These are phyloP conservation scores for Annulohypoxylon bovei DNA, from an alignment of 495 filamentous ascomycete species.

Conservation along the genomic window DNA sequence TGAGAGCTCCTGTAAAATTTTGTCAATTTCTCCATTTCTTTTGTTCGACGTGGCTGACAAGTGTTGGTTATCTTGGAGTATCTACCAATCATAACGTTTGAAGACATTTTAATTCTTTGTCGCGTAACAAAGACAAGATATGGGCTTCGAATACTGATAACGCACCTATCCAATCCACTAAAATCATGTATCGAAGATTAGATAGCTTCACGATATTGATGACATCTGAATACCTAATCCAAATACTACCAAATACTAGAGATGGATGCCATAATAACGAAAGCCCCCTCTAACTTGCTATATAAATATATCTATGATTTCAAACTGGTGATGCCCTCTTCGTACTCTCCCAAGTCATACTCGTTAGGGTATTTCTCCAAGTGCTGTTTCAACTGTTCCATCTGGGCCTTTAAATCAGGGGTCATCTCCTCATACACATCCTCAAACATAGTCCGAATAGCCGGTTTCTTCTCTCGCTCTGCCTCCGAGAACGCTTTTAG, in stretches of 20 bases:
- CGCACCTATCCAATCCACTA: not conserved
- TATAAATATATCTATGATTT: slow-evolving; percentile 25
- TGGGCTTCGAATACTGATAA: not conserved
- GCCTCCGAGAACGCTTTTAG: slow-evolving; percentile 86
- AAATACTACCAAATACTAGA: no score
- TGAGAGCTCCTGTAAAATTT: slow-evolving; percentile 13
- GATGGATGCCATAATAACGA: not conserved
- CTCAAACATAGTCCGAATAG: slow-evolving; percentile 79
- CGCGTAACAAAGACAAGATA: slow-evolving; percentile 3
- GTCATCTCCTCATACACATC: slow-evolving; percentile 91
- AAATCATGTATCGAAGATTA: not conserved
- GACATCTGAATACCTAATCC: not conserved
- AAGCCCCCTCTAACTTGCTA: not conserved
- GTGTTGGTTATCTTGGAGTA: slow-evolving; percentile 24
- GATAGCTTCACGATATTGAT: not conserved
- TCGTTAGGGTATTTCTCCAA: slow-evolving; percentile 90
- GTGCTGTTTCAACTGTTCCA: slow-evolving; percentile 77
- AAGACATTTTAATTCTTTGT: slow-evolving; percentile 1
- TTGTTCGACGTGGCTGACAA: slow-evolving; percentile 34
- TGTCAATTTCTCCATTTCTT: slow-evolving; percentile 26
- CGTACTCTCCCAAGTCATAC: slow-evolving; percentile 84
- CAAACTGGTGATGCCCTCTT: slow-evolving; percentile 78
- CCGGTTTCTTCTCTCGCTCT: slow-evolving; percentile 89
- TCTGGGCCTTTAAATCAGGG: slow-evolving; percentile 81
- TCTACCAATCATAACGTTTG: slow-evolving; percentile 28